These are phyloP conservation scores for Agaricus sinodeliciosus DNA, from an alignment of 768 basidiomycete genomes.

Conservation along the genomic window DNA sequence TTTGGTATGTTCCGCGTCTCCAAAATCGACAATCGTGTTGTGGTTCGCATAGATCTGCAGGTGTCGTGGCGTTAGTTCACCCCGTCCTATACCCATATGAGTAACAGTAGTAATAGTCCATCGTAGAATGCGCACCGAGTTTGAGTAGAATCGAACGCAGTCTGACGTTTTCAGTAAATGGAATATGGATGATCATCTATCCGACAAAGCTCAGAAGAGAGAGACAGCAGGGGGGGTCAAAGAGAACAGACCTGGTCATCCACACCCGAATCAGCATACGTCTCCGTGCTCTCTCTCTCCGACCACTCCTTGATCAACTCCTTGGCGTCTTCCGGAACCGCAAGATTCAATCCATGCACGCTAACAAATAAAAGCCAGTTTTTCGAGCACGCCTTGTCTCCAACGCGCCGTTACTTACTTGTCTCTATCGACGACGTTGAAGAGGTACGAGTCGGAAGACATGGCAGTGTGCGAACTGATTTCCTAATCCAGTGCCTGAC, in stretches of 20 bases:
- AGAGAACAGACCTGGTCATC: conserved; percentile 68
- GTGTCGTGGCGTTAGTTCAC: conserved; percentile 69
- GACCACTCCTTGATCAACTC: conserved; percentile 79
- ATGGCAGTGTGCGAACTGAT: conserved; percentile 30
- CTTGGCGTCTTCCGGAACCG: conserved; percentile 75
- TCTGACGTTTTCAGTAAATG: conserved; percentile 74
- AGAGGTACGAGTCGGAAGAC: conserved; percentile 51
- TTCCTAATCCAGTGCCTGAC: no score
- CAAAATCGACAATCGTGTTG: conserved; percentile 70
- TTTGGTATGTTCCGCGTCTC: conserved; percentile 59
- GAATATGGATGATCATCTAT: conserved; percentile 76
- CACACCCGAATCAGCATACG: conserved; percentile 71
- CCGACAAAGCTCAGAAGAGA: no score
- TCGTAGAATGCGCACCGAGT: conserved; percentile 42
- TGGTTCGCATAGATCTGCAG: conserved; percentile 72
- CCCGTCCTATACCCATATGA: conserved; percentile 45
- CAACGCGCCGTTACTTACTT: no score
- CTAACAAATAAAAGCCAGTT: no score
- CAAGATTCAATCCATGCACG: conserved; percentile 75
- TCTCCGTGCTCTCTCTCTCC: conserved; percentile 58
- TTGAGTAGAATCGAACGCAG: conserved; percentile 72
- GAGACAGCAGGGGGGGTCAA: no score
- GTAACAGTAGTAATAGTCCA: neutral
- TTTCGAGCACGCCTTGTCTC: no score
- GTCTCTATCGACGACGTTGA: conserved; percentile 54